Percentiles rank a stretch among this genome's conserved stretches.
phyloP scores from a whole-genome alignment of 1,284 basidiomycete species.

The Cryptococcus hybrid region DNA sequence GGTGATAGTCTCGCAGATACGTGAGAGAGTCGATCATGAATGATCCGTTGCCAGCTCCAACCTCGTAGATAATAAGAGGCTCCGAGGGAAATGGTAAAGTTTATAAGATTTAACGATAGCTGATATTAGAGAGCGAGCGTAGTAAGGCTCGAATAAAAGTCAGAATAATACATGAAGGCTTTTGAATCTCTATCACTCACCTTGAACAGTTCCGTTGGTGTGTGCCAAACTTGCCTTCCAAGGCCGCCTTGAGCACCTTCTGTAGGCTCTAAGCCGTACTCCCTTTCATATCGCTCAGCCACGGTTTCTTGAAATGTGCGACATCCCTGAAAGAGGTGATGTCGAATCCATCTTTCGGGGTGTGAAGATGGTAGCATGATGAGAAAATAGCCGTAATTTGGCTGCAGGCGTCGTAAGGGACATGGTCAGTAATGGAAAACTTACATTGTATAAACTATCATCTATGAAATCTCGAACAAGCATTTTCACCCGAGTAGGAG shows the following conservation, averaged over 20 bases:
- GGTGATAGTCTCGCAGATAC: constrained; percentile 72
- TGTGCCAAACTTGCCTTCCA: constrained; percentile 96
- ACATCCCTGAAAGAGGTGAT: constrained; percentile 68
- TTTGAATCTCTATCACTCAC: constrained; percentile 52
- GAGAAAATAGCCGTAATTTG: constrained; percentile 96
- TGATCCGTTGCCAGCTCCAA: constrained; percentile 96
- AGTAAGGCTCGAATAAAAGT: constrained; percentile 69
- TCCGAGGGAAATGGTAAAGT: constrained; percentile 90
- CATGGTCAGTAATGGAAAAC: constrained; percentile 4
- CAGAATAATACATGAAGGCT: neutral
- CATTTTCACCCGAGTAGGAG: constrained; percentile 85
- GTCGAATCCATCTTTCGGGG: constrained; percentile 63
- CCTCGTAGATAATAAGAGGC: constrained; percentile 93
- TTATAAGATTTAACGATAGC: constrained; percentile 90
- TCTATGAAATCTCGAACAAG: constrained; percentile 95
- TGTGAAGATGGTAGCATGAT: constrained; percentile 82
- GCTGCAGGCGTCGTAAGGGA: constrained; percentile 45
- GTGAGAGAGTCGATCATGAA: constrained; percentile 84
- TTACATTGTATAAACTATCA: constrained; percentile 86
- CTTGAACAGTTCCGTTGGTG: constrained; percentile 97
- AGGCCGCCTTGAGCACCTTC: constrained; percentile 59
- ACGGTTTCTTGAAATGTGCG: constrained; percentile 79
- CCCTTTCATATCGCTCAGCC: constrained; percentile 64
- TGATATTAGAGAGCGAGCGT: constrained; percentile 83
- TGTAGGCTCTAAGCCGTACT: constrained; percentile 49